Evolutionary conservation across 805 yeast species (phyloP).

Genomic region (Candida lessepsii): DNA sequence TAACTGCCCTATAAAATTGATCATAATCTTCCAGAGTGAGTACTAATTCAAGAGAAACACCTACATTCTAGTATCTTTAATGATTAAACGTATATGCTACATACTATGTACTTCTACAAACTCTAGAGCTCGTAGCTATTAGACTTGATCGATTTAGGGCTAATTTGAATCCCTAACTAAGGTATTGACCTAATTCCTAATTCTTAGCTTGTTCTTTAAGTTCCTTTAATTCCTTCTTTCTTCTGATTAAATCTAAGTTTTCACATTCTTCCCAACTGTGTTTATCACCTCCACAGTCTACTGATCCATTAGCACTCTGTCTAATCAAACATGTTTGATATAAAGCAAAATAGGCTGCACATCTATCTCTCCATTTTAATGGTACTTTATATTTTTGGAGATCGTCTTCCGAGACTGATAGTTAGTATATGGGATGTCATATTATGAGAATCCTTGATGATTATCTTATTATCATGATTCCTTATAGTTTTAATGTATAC

Average conservation of each 20-base stretch:
- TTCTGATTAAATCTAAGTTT: constrained; percentile 75
- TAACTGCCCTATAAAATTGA: too few species aligned
- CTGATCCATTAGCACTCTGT: constrained; percentile 42
- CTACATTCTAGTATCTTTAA: too few species aligned
- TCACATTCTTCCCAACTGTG: constrained; percentile 86
- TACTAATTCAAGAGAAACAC: too few species aligned
- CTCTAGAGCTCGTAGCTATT: too few species aligned
- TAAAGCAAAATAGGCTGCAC: constrained; percentile 58
- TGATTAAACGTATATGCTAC: not conserved
- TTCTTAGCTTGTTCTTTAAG: constrained; percentile 2
- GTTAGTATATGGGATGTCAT: constrained; percentile 3
- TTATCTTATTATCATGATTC: too few species aligned
- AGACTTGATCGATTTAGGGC: too few species aligned
- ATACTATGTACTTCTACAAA: too few species aligned
- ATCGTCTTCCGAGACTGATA: constrained; percentile 72
- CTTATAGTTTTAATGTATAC: constrained; percentile 18
- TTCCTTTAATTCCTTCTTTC: constrained; percentile 65
- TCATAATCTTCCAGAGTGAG: too few species aligned
- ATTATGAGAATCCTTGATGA: too few species aligned
- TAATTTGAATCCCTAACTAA: not conserved
- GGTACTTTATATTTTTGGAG: constrained; percentile 80
- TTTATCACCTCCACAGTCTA: constrained; percentile 70
- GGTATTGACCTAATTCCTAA: too few species aligned
- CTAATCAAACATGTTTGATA: constrained; percentile 44
- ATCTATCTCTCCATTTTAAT: constrained; percentile 76